These are phyloP conservation scores for Sclerotiophoma versabilis DNA, from an alignment of 2,329 filamentous ascomycete species.

Conservation along the genomic window DNA sequence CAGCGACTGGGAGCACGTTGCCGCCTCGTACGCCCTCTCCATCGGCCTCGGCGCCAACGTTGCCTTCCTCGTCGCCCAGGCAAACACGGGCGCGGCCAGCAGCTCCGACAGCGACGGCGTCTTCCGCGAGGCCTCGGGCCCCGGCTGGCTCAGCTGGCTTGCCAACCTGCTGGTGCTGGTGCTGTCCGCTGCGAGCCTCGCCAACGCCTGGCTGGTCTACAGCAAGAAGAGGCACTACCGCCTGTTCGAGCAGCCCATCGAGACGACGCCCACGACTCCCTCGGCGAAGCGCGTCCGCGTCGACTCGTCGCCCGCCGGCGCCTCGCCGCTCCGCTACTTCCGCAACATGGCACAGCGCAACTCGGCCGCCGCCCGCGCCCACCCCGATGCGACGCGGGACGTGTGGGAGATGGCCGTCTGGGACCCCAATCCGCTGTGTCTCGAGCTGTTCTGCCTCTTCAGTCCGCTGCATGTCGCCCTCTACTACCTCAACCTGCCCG, in stretches of 20 bases:
- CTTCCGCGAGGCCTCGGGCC: slow-evolving; percentile 65
- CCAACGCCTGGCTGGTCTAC: slow-evolving; percentile 84
- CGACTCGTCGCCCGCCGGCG: slow-evolving; percentile 78
- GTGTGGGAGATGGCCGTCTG: slow-evolving; percentile 96
- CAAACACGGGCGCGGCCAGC: slow-evolving; percentile 67
- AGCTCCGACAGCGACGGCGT: slow-evolving; percentile 74
- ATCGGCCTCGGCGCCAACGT: slow-evolving; percentile 81
- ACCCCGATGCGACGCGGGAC: slow-evolving; percentile 81
- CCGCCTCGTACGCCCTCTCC: slow-evolving; percentile 75
- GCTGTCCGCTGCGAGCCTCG: slow-evolving; percentile 69
- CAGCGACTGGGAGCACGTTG: slow-evolving; percentile 83
- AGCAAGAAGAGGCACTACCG: slow-evolving; percentile 84
- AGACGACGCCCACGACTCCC: slow-evolving; percentile 76
- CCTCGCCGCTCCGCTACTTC: slow-evolving; percentile 80
- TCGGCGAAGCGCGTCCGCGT: slow-evolving; percentile 89
- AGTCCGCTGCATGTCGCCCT: slow-evolving; percentile 92
- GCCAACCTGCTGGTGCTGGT: slow-evolving; percentile 74
- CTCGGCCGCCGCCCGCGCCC: slow-evolving; percentile 80
- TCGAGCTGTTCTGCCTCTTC: slow-evolving; percentile 87
- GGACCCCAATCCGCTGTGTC: slow-evolving; percentile 86
- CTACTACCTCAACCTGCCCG: slow-evolving; percentile 86
- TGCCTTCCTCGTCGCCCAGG: slow-evolving; percentile 79
- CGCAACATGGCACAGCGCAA: slow-evolving; percentile 68
- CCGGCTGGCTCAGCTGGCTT: slow-evolving; percentile 72
- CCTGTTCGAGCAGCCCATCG: slow-evolving; percentile 86